Percentiles rank a stretch among this genome's conserved stretches.
These are phyloP conservation scores for Nakaseomyces kungkrabaensis DNA, from an alignment of 1,139 yeast genomes.

Conservation along the genomic window DNA sequence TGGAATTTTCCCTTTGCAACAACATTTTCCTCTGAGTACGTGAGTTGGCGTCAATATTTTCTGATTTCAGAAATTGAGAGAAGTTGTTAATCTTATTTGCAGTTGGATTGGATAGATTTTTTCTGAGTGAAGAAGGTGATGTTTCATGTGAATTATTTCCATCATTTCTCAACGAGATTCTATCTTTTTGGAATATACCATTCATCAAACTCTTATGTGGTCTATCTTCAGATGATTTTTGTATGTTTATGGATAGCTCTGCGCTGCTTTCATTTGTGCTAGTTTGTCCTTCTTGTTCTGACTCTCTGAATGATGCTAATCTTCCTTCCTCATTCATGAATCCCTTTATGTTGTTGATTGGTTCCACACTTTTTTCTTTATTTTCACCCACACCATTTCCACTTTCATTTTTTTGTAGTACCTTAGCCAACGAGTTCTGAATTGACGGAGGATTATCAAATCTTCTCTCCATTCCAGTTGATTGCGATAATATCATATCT, in stretches of 20 bases:
- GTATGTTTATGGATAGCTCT: constrained; percentile 11
- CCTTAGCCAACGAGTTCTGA: constrained; percentile 22
- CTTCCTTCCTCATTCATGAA: background rate
- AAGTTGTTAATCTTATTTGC: constrained; percentile 28
- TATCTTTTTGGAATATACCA: constrained; percentile 9
- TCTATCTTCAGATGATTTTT: constrained; percentile 12
- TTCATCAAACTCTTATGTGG: constrained; percentile 8
- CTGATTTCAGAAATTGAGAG: constrained; percentile 30
- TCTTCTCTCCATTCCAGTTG: constrained; percentile 39
- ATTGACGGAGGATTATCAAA: constrained; percentile 30
- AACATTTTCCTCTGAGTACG: constrained; percentile 77
- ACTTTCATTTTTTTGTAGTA: constrained; percentile 1
- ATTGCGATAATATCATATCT: constrained; percentile 39
- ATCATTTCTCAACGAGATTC: constrained; percentile 4
- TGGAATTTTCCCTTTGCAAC: constrained; percentile 70
- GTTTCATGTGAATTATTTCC: background rate
- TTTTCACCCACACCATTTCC: background rate
- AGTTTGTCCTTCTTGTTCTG: background rate
- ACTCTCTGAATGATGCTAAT: background rate
- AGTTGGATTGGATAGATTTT: constrained; percentile 5
- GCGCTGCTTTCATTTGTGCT: no score
- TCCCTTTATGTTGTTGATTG: background rate
- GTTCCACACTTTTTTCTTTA: background rate
- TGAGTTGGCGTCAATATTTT: constrained; percentile 40
- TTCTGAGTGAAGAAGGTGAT: constrained; percentile 4